Base-by-base conservation (phyloP, 2,329 filamentous ascomycete species). In the Teratosphaeria viscida region DNA sequence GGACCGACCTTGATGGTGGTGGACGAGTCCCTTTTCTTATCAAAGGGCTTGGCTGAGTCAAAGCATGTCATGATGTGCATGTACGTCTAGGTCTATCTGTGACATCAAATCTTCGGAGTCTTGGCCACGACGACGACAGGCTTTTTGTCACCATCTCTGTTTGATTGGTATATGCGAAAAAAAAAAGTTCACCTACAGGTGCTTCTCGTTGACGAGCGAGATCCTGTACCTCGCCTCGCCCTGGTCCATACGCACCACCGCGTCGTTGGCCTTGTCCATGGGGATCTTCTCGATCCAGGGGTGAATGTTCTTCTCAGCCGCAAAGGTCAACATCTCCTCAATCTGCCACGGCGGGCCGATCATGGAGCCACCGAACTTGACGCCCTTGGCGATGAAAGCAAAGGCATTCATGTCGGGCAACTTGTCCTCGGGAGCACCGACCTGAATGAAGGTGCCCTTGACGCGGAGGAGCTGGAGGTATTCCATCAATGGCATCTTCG, bases 341-440 rank as follows among this genome's bases (percentile, higher is more conserved):
- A 86, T 85, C 64, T 86, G 80, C 53, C 68, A 68, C 0, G 83
- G 83, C n/a, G 77, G 74, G 2, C 82, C 35, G 26, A 52, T 49
- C 62, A 74, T 70, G 35, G 70, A 73, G 5, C 77, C 77, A 7
- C 74, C 75, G 58, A 79, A 69, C 64, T 74, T 77, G 54, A 73
- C 73, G 0, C 81, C 78, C 66, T 84, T 85, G 53, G 70, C 72
- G 56, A 88, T 83, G 60, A 89, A 72, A 2, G 79, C 74, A 65
- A 82, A 84, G 6, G 81, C 82, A 64, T 75, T 78, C 65, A 88
- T 77, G 2, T 75, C 73, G 4, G 82, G 83, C 1, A 80, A 65
- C 57, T 73, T 72, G 71, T 78, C 73, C 66, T 90, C 87, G 0
- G 87, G 86, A 1, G 81, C 81, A 32, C 86, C 86, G 55, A 90